Base-by-base conservation (phyloP, 2,329 filamentous ascomycete genomes). In the Colletotrichum sp. region DNA sequence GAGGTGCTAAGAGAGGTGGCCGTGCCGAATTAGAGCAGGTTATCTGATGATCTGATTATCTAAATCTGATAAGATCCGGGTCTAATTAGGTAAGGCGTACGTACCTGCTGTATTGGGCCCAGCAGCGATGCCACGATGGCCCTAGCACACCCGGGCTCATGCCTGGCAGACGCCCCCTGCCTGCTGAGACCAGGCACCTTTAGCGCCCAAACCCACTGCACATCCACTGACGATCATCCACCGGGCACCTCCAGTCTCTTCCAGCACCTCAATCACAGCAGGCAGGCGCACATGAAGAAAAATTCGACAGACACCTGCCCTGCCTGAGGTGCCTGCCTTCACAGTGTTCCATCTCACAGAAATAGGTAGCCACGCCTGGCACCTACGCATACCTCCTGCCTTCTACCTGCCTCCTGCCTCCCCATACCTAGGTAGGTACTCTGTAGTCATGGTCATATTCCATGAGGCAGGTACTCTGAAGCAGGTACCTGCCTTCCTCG, bases 41-140 rank as follows among this genome's bases (percentile, higher is more conserved):
- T 77, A 77, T 77, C 75, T 75, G 75, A 77, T 79, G 78, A 79
- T 79, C 78, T 78, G 78, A 79, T 79, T 75, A 74, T 73, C 66
- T 73, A 66, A 70, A 73, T 74, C 77, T 70, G 58, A 77, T 71
- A 67, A 75, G 69, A 66, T 68, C 66, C 52, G 32, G 63, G 69
- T 75, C 58, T 26, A 77, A 69, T 76, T 74, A 73, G 74, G 70
- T 76, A 76, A 76, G 74, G 74, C 74, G 58, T 67, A 69, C 55
- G 52, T 57, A 67, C 68, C 72, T 75, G 36, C 61, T 68, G 43
- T 30, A 68, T 69, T 68, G 36, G 67, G 64, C 24, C 70, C 70
- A 60, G 74, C 58, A 36, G 64, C 58, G 34, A 69, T 75, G 70
- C 64, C 73, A 69, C 64, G 26, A 73, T 72, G 30, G 55, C 70